Evolutionary conservation across 768 basidiomycete species (phyloP).

Genomic region (Xerocomellus chrysenteron): DNA sequence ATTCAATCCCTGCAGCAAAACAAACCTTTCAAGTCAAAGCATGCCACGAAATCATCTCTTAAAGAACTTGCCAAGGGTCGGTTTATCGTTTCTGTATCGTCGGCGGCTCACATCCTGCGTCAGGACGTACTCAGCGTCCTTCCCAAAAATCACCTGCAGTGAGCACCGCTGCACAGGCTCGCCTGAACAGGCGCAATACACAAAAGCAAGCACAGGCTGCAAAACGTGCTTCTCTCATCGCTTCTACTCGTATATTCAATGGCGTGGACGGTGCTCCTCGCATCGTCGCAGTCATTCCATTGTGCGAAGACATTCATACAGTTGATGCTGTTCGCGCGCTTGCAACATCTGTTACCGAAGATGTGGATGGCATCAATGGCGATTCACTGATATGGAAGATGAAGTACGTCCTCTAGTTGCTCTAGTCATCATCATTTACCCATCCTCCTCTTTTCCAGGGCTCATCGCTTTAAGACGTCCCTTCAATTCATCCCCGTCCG

Average conservation of each 20-base stretch:
- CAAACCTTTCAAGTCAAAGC: constrained; percentile 90
- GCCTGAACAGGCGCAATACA: constrained; percentile 77
- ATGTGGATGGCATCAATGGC: constrained; percentile 19
- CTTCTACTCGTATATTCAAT: constrained; percentile 74
- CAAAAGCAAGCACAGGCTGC: constrained; percentile 79
- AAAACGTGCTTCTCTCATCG: constrained; percentile 67
- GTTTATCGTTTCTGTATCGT: background rate
- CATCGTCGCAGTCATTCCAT: constrained; percentile 84
- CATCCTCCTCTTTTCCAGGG: constrained; percentile 43
- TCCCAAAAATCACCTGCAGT: constrained; percentile 51
- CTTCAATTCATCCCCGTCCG: constrained; percentile 82
- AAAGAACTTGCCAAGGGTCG: constrained; percentile 85
- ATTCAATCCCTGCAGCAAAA: constrained; percentile 57
- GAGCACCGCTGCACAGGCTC: constrained; percentile 62
- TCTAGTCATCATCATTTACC: background rate
- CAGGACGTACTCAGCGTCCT: constrained; percentile 58
- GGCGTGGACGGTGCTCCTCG: constrained; percentile 79
- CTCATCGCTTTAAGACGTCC: constrained; percentile 87
- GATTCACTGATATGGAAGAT: constrained; percentile 51
- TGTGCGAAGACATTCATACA: constrained; percentile 65
- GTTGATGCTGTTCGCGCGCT: constrained; percentile 54
- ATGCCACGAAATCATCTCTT: constrained; percentile 80
- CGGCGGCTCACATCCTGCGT: background rate
- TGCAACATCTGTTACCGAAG: constrained; percentile 55
- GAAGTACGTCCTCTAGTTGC: constrained; percentile 45